These are phyloP conservation scores for Mucor saturninus DNA, from an alignment of 371 early-diverging fungal genomes.

Conservation along the genomic window DNA sequence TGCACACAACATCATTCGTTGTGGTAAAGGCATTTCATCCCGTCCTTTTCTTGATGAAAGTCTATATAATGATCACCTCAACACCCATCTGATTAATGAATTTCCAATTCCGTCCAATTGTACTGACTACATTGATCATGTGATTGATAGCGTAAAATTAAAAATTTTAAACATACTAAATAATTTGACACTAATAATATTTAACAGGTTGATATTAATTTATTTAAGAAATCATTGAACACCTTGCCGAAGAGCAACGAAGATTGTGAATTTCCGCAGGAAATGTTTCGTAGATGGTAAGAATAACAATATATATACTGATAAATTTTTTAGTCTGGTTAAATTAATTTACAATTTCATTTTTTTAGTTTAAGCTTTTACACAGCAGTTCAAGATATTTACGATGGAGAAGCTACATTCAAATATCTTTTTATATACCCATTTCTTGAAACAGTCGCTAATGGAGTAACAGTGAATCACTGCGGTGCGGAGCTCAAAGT, in stretches of 20 bases:
- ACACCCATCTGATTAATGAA: background rate
- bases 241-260: too few species aligned
- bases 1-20: slow-evolving; percentile 9
- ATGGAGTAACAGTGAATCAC: background rate
- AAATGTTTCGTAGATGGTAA: too few species aligned
- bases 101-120: slow-evolving; percentile 1
- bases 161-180: background rate
- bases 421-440: slow-evolving; percentile 8
- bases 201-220: too few species aligned
- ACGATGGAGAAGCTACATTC: slow-evolving; percentile 19
- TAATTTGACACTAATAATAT: too few species aligned
- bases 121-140: slow-evolving; percentile 1
- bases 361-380: background rate
- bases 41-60: slow-evolving; percentile 5
- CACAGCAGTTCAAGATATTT: slow-evolving; percentile 5
- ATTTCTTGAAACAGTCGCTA: slow-evolving; percentile 9
- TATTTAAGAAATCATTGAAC: too few species aligned
- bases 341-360: too few species aligned
- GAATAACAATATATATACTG: too few species aligned
- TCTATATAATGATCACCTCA: slow-evolving; percentile 5
- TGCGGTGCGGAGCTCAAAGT: slow-evolving; percentile 12
- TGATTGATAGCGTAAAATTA: slow-evolving; percentile 7
- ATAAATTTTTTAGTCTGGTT: too few species aligned
- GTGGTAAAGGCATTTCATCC: slow-evolving; percentile 17
- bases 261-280: too few species aligned